These are phyloP conservation scores for Coemansia sp. DNA, from an alignment of 371 early-diverging fungal genomes.

Conservation along the genomic window DNA sequence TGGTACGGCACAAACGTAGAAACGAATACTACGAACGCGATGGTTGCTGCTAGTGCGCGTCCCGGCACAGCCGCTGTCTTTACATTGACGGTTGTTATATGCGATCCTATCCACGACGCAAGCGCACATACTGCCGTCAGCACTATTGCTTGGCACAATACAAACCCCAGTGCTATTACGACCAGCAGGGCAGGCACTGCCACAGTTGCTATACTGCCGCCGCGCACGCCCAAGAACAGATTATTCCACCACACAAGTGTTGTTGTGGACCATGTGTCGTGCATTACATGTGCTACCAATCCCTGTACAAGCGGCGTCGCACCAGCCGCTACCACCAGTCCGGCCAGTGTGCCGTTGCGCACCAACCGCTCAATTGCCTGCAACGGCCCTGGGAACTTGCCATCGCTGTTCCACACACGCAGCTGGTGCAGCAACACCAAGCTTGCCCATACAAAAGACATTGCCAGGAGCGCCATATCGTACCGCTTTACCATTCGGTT, in stretches of 20 bases:
- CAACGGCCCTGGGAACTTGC: conserved; percentile 29
- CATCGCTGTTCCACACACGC: conserved; percentile 55
- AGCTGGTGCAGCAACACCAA: conserved; percentile 64
- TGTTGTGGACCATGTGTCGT: conserved; percentile 17
- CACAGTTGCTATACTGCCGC: conserved; percentile 24
- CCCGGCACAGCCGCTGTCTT: background rate
- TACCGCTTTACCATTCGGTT: conserved; percentile 71
- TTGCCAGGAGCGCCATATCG: conserved; percentile 66
- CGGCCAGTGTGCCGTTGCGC: conserved; percentile 33
- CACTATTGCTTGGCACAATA: conserved; percentile 24
- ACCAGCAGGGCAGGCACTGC: conserved; percentile 29
- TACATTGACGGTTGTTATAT: background rate
- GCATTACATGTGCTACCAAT: conserved; percentile 11
- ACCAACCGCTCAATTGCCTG: conserved; percentile 34
- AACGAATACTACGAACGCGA: conserved; percentile 56
- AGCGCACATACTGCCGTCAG: conserved; percentile 20
- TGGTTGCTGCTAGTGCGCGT: conserved; percentile 26
- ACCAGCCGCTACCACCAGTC: conserved; percentile 15
- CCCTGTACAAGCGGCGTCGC: conserved; percentile 29
- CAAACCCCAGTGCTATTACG: conserved; percentile 34
- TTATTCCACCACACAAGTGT: conserved; percentile 32
- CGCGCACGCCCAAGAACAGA: conserved; percentile 47
- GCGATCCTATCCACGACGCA: conserved; percentile 8
- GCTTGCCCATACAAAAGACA: conserved; percentile 66
- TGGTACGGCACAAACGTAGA: conserved; percentile 78